A percentile compares a stretch with the other conserved stretches of the same genome.
Evolutionary conservation across 1,139 yeast genomes (phyloP).

Genomic region (Oligophagozyma castellii): DNA sequence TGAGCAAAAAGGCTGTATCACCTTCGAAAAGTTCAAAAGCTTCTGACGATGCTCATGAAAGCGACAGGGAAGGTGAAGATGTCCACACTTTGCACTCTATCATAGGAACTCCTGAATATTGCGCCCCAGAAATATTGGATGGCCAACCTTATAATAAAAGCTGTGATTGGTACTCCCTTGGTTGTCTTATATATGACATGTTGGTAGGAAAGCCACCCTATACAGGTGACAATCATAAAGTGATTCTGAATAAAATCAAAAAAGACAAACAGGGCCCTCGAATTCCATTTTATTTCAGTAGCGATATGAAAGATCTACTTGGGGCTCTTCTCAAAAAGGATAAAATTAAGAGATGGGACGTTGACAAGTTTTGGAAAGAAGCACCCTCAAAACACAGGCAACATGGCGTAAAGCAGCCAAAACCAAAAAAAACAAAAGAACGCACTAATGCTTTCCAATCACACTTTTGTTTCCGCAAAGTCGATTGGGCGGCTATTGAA

Average conservation of each 20-base stretch:
- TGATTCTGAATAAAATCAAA: conserved; percentile 67
- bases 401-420: conserved; percentile 32
- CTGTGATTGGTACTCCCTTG: conserved; percentile 97
- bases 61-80: conserved; percentile 17
- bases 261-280: conserved; percentile 49
- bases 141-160: conserved; percentile 77
- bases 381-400: too few species aligned
- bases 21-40: not conserved
- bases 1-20: conserved; percentile 48
- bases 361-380: conserved; percentile 33
- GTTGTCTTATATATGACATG: conserved; percentile 79
- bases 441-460: conserved; percentile 20
- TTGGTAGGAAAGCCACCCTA: conserved; percentile 90
- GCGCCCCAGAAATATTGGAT: conserved; percentile 87
- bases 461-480: conserved; percentile 67
- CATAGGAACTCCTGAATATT: conserved; percentile 90
- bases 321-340: conserved; percentile 61
- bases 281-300: conserved; percentile 68
- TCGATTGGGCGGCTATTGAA: conserved; percentile 60
- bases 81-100: conserved; percentile 43
- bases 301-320: conserved; percentile 75
- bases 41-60: conserved; percentile 10
- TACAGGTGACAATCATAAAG: conserved; percentile 76
- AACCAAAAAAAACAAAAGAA: conserved; percentile 24
- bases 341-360: conserved; percentile 59